Evolutionary conservation across 2,329 filamentous ascomycete genomes (phyloP), one percentile per base, ranked within the genome.

Genomic region (Hypomyces perniciosus): DNA sequence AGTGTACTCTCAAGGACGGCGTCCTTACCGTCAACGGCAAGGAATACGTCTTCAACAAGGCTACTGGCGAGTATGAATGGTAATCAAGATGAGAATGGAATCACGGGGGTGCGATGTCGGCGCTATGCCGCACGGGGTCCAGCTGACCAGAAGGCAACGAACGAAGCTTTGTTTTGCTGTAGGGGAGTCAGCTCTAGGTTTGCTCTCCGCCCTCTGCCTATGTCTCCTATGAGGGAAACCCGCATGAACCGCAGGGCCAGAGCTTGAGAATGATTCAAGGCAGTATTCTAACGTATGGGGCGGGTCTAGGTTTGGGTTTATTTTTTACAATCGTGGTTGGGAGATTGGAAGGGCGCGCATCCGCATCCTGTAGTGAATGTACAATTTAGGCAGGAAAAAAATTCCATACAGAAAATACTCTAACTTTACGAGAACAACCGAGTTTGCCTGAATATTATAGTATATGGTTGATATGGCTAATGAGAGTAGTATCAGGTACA

Each of bases 1-100:
- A 99, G 87, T 99, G 93, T 72, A 91, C 90, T 1, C 83, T 99
- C 57, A 97, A 97, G 74, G 93, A 99, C 63, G 93, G 93, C 20
- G 88, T 99, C 13, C 78, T 99, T 59, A 95, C 88, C 41, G 90
- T 95, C 35, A 91, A 92, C 59, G 89, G 90, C 59, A 95, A 89
- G 71, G 93, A 99, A 70, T 96, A 95, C 65, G 88, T 99, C 58
- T 99, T 99, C 74, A 90, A 96, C 76, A 97, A 97, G 72, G 93
- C 91, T 27, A 90, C 86, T 42, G 93, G 93, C 62, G 93, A 97
- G 72, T 97, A 96, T 61, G 93, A 99, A 71, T 99, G 93, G 93
- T 99, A 81, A 72, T 28, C 31, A 27, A 13, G 10, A n/a, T 8
- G 35, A 28, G 40, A 5, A 13, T 8, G 13, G 26, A 4, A 27